phyloP scores from a whole-genome alignment of 2,329 filamentous ascomycete genomes.

The Penicillium sp. region DNA sequence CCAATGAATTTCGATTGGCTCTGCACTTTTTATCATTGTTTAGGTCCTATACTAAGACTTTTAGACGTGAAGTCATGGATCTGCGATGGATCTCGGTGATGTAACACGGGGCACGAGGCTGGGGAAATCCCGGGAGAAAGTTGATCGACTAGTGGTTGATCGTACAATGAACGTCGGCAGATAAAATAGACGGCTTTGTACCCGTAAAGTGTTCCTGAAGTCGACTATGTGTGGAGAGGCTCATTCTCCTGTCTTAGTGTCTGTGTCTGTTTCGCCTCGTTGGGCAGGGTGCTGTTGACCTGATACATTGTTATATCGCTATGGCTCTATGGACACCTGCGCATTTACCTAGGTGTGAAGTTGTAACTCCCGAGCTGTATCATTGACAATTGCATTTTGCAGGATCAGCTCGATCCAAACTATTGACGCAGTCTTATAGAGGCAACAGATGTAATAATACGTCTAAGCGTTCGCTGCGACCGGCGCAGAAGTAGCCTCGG shows the following conservation, averaged over 20 bases:
- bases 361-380: neutral
- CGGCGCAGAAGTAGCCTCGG: slow-evolving; percentile 27
- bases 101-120: neutral
- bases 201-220: neutral
- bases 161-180: neutral
- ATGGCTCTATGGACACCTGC: neutral
- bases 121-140: neutral
- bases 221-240: neutral
- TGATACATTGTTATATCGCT: neutral
- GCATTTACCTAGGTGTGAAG: neutral
- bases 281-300: too few relatives aligned
- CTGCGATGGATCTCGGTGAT: too few relatives aligned
- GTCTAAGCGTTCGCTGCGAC: slow-evolving; percentile 29
- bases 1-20: neutral
- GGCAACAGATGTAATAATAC: neutral
- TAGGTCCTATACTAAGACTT: neutral
- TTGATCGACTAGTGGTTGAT: neutral
- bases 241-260: neutral
- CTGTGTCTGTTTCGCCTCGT: too few relatives aligned
- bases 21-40: neutral
- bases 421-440: neutral
- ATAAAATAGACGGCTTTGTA: neutral
- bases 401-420: neutral
- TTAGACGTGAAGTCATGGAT: neutral
- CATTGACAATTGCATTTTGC: neutral